A percentile compares a stretch with the other conserved stretches of the same genome.
These are phyloP conservation scores for Daldinia caldariorum DNA, from an alignment of 495 filamentous ascomycete species.

Conservation along the genomic window DNA sequence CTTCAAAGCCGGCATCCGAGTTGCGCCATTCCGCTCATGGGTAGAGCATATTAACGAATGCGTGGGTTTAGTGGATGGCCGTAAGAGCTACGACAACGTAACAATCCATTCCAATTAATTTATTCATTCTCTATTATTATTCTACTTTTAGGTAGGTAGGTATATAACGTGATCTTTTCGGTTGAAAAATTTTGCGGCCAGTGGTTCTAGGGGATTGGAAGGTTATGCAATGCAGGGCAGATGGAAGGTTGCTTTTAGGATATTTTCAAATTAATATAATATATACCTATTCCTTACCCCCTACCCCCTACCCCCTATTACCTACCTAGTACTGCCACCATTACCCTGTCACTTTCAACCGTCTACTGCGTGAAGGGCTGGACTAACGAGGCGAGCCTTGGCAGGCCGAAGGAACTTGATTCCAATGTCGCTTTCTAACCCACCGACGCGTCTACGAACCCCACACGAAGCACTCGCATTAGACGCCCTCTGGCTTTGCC, in stretches of 20 bases:
- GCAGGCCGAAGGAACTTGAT: constrained; percentile 37
- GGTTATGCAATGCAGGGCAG: constrained; percentile 43
- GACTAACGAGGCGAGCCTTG: constrained; percentile 40
- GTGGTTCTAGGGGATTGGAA: constrained; percentile 10
- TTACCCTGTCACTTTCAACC: constrained; percentile 31
- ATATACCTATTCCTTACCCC: constrained; percentile 36
- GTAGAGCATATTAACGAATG: constrained; percentile 34
- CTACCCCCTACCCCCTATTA: constrained; percentile 6
- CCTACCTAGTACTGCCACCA: no score
- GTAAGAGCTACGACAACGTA: constrained; percentile 31
- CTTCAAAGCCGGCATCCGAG: constrained; percentile 18
- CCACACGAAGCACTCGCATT: constrained; percentile 24
- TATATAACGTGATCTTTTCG: constrained; percentile 9
- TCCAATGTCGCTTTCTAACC: constrained; percentile 22
- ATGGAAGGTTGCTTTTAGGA: constrained; percentile 49
- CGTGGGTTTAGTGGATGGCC: constrained; percentile 10
- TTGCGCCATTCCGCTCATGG: constrained; percentile 35
- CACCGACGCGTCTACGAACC: constrained; percentile 31
- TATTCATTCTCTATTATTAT: constrained; percentile 29
- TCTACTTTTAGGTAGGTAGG: no score
- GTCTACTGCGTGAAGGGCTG: constrained; percentile 33
- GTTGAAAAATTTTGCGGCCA: constrained; percentile 26
- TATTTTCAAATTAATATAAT: constrained; percentile 46
- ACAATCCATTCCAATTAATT: constrained; percentile 48
- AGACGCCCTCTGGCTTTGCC: constrained; percentile 31